Percentiles rank a stretch among this genome's conserved stretches.
These are phyloP conservation scores for Boletus pseudo-olivaceus DNA, from an alignment of 768 basidiomycete species.

Conservation along the genomic window DNA sequence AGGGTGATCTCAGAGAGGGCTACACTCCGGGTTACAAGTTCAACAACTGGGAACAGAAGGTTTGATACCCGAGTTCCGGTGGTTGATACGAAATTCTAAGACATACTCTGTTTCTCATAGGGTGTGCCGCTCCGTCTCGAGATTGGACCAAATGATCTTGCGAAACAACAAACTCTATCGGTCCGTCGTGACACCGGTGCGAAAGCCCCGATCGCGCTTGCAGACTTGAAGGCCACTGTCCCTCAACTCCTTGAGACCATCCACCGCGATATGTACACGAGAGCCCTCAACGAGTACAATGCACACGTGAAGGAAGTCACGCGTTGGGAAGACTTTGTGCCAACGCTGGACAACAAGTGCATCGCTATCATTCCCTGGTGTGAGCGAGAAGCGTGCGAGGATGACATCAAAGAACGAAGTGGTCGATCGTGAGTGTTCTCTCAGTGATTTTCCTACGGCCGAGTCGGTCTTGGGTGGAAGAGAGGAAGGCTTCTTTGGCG, in stretches of 20 bases:
- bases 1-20: constrained; percentile 89
- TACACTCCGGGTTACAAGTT: constrained; percentile 99
- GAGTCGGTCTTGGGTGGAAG: background rate
- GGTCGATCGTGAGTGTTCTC: constrained; percentile 61
- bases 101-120: constrained; percentile 35
- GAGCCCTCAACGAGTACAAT: constrained; percentile 72
- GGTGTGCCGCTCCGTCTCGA: constrained; percentile 97
- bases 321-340: constrained; percentile 91
- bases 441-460: background rate
- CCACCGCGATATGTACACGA: constrained; percentile 82
- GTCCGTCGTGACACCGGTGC: constrained; percentile 80
- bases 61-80: constrained; percentile 26
- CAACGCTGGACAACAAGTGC: constrained; percentile 84
- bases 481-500: background rate
- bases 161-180: constrained; percentile 73
- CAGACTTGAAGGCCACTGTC: constrained; percentile 47
- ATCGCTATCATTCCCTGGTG: constrained; percentile 95
- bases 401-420: constrained; percentile 95
- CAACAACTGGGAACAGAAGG: constrained; percentile 99
- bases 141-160: constrained; percentile 90
- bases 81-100: background rate
- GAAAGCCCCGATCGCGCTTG: constrained; percentile 53
- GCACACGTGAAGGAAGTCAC: constrained; percentile 68
- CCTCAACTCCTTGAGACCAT: constrained; percentile 75
- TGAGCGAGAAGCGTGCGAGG: constrained; percentile 88